phyloP scores from a whole-genome alignment of 352 stramenopile species.

The Pythium volutum region DNA sequence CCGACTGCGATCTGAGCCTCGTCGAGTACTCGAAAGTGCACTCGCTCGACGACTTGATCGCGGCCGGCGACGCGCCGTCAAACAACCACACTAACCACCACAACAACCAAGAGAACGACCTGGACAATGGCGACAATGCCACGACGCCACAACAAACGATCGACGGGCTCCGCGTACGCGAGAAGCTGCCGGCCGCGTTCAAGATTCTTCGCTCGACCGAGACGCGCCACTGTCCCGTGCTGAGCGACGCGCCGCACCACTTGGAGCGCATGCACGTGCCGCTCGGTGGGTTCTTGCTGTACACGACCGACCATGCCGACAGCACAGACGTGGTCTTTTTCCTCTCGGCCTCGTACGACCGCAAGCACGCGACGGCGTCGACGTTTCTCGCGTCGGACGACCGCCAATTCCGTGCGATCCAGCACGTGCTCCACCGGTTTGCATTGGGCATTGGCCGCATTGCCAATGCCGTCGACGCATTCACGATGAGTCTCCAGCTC shows the following conservation, averaged over 20 bases:
- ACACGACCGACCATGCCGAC: constrained; percentile 53
- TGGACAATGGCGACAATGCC: constrained; percentile 10
- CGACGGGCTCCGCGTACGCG: constrained; percentile 27
- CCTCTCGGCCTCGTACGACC: constrained; percentile 42
- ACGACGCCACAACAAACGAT: constrained; percentile 15
- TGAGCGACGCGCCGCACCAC: constrained; percentile 53
- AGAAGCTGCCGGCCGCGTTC: constrained; percentile 45
- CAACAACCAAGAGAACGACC: constrained; percentile 19
- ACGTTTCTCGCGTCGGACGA: constrained; percentile 36
- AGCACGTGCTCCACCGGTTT: constrained; percentile 57
- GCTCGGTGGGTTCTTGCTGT: constrained; percentile 67
- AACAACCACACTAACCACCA: too few species aligned
- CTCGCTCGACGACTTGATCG: constrained; percentile 43
- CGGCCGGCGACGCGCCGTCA: constrained; percentile 4
- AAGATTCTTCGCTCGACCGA: constrained; percentile 74
- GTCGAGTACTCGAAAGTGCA: constrained; percentile 67
- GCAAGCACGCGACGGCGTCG: constrained; percentile 10
- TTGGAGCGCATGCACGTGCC: constrained; percentile 58
- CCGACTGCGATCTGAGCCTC: constrained; percentile 71
- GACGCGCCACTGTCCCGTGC: constrained; percentile 58
- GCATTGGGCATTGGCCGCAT: constrained; percentile 47
- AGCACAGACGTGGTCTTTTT: constrained; percentile 78
- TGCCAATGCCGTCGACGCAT: constrained; percentile 58
- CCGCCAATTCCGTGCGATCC: constrained; percentile 60
- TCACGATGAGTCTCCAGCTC: constrained; percentile 54